These are phyloP conservation scores for Esteya vermicola DNA, from an alignment of 2,329 filamentous ascomycete genomes.

Conservation along the genomic window DNA sequence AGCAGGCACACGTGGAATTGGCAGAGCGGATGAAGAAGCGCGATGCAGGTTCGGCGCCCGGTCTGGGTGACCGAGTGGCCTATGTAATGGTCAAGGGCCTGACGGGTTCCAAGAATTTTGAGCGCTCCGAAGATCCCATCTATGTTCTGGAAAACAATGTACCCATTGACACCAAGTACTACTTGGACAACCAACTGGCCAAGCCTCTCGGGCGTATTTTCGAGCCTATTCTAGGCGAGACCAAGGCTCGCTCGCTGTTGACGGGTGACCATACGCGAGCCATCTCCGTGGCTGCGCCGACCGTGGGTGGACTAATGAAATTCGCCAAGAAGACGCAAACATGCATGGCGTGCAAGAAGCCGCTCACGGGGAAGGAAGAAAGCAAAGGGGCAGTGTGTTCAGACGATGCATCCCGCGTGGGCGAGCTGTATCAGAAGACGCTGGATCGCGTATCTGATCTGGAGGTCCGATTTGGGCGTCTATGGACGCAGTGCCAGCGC, in stretches of 20 bases:
- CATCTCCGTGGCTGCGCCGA: conserved; percentile 83
- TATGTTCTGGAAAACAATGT: conserved; percentile 96
- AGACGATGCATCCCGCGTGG: conserved; percentile 71
- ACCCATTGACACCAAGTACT: conserved; percentile 96
- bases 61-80: conserved; percentile 85
- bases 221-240: conserved; percentile 86
- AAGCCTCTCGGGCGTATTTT: conserved; percentile 93
- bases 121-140: conserved; percentile 92
- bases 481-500: conserved; percentile 97
- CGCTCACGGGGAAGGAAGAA: conserved; percentile 66
- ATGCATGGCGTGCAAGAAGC: conserved; percentile 99
- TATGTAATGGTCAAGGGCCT: conserved; percentile 96
- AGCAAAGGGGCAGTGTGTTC: conserved; percentile 65
- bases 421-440: conserved; percentile 88
- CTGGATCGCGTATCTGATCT: conserved; percentile 79
- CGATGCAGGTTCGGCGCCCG: conserved; percentile 85
- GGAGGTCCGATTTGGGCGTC: conserved; percentile 77
- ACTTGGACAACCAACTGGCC: conserved; percentile 93
- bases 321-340: conserved; percentile 96
- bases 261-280: conserved; percentile 90
- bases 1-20: conserved; percentile 92
- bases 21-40: conserved; percentile 95
- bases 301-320: conserved; percentile 91
- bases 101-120: conserved; percentile 83
- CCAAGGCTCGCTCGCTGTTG: conserved; percentile 67